Evolutionary conservation across 371 early-diverging fungal species (phyloP).

Genomic region (Umbelopsis sp.): DNA sequence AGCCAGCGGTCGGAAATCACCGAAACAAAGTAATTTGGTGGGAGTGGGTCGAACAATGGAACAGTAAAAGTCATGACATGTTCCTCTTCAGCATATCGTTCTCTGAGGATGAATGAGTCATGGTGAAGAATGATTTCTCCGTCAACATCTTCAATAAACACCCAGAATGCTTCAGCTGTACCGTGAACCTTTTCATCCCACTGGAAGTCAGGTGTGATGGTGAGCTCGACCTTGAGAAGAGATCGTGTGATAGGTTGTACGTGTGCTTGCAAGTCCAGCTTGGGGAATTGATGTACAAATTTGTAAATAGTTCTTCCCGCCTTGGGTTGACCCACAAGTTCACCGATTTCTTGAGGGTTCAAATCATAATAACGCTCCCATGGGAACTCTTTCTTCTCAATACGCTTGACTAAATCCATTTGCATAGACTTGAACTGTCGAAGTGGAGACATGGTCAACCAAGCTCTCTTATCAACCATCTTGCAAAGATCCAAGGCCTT

Average conservation of each 20-base stretch:
- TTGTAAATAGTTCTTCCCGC: constrained; percentile 88
- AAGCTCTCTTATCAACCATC: constrained; percentile 91
- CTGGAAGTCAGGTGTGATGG: constrained; percentile 90
- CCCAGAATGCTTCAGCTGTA: constrained; percentile 89
- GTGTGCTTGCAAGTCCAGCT: constrained; percentile 83
- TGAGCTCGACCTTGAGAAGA: constrained; percentile 86
- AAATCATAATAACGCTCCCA: constrained; percentile 95
- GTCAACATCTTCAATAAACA: constrained; percentile 93
- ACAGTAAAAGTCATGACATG: constrained; percentile 87
- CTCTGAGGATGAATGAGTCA: constrained; percentile 87
- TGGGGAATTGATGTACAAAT: constrained; percentile 92
- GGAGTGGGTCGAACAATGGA: constrained; percentile 91
- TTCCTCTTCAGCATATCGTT: constrained; percentile 70
- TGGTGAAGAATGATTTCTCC: constrained; percentile 86
- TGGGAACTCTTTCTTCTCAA: constrained; percentile 93
- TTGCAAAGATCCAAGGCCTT: constrained; percentile 89
- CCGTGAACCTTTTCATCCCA: constrained; percentile 92
- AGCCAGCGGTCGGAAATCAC: constrained; percentile 96
- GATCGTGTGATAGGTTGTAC: constrained; percentile 94
- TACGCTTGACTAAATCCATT: constrained; percentile 79
- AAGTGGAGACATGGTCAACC: constrained; percentile 94
- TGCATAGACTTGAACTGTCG: constrained; percentile 88
- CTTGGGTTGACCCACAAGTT: constrained; percentile 85
- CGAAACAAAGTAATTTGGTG: constrained; percentile 94
- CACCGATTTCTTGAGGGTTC: constrained; percentile 89